phyloP scores from a whole-genome alignment of 371 early-diverging fungal species.

The Mucor ambiguus region DNA sequence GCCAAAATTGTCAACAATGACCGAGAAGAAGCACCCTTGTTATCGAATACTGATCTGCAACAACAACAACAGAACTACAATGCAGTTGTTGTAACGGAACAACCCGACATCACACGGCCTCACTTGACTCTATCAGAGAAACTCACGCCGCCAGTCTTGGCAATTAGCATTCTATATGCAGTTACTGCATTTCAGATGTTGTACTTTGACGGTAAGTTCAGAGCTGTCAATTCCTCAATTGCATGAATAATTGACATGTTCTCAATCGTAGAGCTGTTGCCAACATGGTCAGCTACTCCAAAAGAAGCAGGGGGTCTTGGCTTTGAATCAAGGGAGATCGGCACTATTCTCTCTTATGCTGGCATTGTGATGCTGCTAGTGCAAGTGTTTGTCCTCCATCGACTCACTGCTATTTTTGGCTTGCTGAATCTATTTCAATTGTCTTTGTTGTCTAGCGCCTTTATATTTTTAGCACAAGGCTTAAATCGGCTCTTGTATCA shows the following conservation, averaged over 20 bases:
- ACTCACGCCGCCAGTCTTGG: constrained; percentile 38
- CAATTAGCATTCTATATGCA: constrained; percentile 34
- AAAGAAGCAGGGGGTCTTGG: constrained; percentile 62
- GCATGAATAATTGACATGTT: neutral
- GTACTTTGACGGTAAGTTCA: constrained; percentile 40
- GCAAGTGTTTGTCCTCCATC: constrained; percentile 65
- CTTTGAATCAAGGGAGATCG: constrained; percentile 56
- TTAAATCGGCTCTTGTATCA: constrained; percentile 33
- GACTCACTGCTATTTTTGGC: constrained; percentile 46
- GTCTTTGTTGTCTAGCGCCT: constrained; percentile 40
- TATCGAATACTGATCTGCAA: neutral
- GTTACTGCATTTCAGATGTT: constrained; percentile 34
- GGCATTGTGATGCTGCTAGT: constrained; percentile 55
- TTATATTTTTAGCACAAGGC: constrained; percentile 45
- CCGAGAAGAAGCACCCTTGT: neutral
- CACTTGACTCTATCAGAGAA: constrained; percentile 1
- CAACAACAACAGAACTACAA: neutral
- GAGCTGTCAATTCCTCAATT: neutral
- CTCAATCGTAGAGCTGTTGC: constrained; percentile 50
- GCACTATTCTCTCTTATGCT: constrained; percentile 56
- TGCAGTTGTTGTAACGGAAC: neutral
- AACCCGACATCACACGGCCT: neutral
- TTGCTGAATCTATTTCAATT: constrained; percentile 50
- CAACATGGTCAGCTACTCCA: constrained; percentile 59
- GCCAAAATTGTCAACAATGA: neutral